A percentile compares a stretch with the other conserved stretches of the same genome.
Conservation (phyloP, 208 protist genomes). For the Balamuthia mandrillaris region DNA sequence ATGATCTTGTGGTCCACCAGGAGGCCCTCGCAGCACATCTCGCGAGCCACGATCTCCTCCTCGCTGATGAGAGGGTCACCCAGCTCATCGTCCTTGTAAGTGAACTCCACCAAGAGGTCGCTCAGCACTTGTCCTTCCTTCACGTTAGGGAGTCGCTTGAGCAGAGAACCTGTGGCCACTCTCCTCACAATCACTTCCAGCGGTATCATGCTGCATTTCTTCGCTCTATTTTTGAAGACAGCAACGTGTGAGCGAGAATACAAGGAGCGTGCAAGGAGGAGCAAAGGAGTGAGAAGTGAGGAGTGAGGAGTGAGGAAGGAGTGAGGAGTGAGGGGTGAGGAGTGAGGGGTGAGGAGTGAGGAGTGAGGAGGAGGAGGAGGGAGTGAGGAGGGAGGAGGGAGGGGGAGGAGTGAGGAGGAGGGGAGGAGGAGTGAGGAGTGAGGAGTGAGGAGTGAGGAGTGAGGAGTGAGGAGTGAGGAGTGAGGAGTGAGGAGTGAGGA, state of each 20-base stretch:
- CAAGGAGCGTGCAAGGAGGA: too few relatives aligned
- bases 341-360: neutral
- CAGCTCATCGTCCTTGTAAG: constrained; percentile 18
- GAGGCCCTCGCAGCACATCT: constrained; percentile 23
- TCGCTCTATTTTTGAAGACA: constrained; percentile 14
- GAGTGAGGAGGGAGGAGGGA: neutral
- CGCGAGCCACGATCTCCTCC: constrained; percentile 42
- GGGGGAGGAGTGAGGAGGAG: neutral
- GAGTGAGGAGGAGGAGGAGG: neutral
- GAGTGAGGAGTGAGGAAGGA: too few relatives aligned
- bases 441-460: too few relatives aligned
- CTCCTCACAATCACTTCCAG: constrained; percentile 53
- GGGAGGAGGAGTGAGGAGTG: too few relatives aligned
- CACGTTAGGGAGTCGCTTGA: constrained; percentile 41
- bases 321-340: too few relatives aligned
- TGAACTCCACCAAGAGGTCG: constrained; percentile 18
- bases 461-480: too few relatives aligned
- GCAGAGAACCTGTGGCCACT: constrained; percentile 49
- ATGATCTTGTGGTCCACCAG: too few relatives aligned
- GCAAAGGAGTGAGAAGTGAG: too few relatives aligned
- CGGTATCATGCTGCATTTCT: constrained; percentile 53
- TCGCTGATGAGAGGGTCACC: constrained; percentile 5
- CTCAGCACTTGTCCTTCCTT: neutral
- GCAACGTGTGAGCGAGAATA: too few relatives aligned
- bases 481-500: too few relatives aligned